phyloP scores from a whole-genome alignment of 1,284 basidiomycete genomes.

The Puccinia sorghi region DNA sequence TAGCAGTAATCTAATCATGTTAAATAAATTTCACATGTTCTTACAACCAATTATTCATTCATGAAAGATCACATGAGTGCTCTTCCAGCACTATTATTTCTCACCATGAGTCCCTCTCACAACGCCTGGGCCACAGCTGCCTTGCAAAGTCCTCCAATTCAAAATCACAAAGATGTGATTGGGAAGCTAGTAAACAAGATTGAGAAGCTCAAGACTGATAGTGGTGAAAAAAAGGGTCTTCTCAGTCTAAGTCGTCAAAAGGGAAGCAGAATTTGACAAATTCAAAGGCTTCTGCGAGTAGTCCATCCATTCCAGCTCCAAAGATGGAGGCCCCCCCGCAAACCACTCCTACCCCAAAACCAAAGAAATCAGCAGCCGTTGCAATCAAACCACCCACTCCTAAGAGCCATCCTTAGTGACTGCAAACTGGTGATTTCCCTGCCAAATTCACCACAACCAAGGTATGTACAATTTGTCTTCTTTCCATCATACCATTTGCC shows the following conservation, averaged over 20 bases:
- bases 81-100: too few relatives aligned
- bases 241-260: neutral
- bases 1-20: too few relatives aligned
- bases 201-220: neutral
- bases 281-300: too few relatives aligned
- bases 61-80: too few relatives aligned
- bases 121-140: too few relatives aligned
- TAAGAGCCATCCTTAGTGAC: slow-evolving; percentile 8
- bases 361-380: neutral
- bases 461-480: slow-evolving; percentile 5
- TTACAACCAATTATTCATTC: too few relatives aligned
- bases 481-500: neutral
- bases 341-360: neutral
- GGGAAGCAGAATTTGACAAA: neutral
- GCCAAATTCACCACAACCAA: neutral
- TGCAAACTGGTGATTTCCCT: slow-evolving; percentile 13
- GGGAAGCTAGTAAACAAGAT: slow-evolving; percentile 4
- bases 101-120: too few relatives aligned
- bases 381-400: neutral
- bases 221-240: neutral
- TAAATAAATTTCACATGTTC: too few relatives aligned
- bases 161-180: slow-evolving; percentile 7
- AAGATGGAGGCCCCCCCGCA: neutral
- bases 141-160: neutral
- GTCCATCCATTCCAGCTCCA: neutral